Evolutionary conservation across 1,139 yeast species (phyloP), one percentile per base, ranked within the genome.

Genomic region (Geotrichum siamense): DNA sequence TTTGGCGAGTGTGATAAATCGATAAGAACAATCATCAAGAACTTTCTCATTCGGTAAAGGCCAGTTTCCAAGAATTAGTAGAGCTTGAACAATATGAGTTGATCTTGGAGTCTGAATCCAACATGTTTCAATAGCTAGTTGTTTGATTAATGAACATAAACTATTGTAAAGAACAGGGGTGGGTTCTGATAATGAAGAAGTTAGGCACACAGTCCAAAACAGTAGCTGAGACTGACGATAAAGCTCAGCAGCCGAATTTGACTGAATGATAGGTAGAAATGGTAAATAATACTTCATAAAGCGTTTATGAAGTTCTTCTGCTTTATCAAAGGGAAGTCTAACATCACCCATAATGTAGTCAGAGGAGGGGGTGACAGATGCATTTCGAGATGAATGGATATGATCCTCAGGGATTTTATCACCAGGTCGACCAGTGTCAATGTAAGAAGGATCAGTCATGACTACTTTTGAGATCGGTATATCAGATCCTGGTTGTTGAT

Each of bases 71-170:
- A 87, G 69, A 28, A 87, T 81, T 23, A 87, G 67, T 37, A 87
- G 68, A 0, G 96, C 94, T 60, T 87, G 96, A 12, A 89, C 86
- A 27, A 87, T 89, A 59, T 87, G 95, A 0, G 96, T 85, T 3
- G 94, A 84, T 56, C 96, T 71, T 2, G 96, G 96, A 0, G 96
- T 87, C 49, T 89, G 70, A 44, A 86, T 79, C 94, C 96, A 85
- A 63, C 96, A 86, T 0, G 94, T 84, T 58, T 85, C 94, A 48
- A 86, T 85, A 0, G 95, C 95, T 53, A 87, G 67, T 58, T 84
- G 94, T 58, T 84, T 85, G 53, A 87, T 83, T 34, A 85, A 68
- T 0, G 86, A 76, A 13, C 94, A 82, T 41, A 87, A 68, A 33
- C 82, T 74, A 66, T 78, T 76, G 66, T 87, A 87, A 36, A 86